phyloP scores from a whole-genome alignment of 345 rosid species.

The Salix udensis region DNA sequence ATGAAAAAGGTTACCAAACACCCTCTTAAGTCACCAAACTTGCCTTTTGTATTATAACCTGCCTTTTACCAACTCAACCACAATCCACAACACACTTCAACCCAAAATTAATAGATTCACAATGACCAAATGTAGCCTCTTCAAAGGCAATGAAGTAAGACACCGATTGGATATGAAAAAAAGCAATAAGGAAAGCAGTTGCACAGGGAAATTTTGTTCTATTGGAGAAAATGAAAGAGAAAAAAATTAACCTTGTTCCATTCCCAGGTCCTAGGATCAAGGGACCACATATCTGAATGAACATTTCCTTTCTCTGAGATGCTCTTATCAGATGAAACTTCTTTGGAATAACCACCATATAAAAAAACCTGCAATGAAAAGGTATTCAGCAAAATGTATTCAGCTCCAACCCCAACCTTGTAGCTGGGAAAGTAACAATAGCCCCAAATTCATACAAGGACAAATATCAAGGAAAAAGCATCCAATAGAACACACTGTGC shows the following conservation, averaged over 20 bases:
- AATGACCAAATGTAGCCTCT: background rate
- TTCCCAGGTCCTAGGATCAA: conserved; percentile 98
- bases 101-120: background rate
- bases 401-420: too few species aligned
- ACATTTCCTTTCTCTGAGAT: conserved; percentile 82
- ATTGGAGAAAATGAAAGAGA: conserved; percentile 3
- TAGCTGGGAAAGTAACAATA: too few species aligned
- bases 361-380: conserved; percentile 55
- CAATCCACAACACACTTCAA: too few species aligned
- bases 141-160: background rate
- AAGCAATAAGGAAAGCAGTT: background rate
- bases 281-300: conserved; percentile 94
- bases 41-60: too few species aligned
- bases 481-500: background rate
- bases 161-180: background rate
- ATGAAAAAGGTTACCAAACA: too few species aligned
- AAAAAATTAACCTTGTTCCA: conserved; percentile 80
- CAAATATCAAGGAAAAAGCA: too few species aligned
- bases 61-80: too few species aligned
- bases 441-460: too few species aligned
- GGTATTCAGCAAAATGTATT: too few species aligned
- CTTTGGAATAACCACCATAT: conserved; percentile 95
- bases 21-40: too few species aligned
- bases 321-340: conserved; percentile 72
- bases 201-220: background rate